phyloP scores from a whole-genome alignment of 139 green algal genomes.

The Astrephomene gubernaculifera region DNA sequence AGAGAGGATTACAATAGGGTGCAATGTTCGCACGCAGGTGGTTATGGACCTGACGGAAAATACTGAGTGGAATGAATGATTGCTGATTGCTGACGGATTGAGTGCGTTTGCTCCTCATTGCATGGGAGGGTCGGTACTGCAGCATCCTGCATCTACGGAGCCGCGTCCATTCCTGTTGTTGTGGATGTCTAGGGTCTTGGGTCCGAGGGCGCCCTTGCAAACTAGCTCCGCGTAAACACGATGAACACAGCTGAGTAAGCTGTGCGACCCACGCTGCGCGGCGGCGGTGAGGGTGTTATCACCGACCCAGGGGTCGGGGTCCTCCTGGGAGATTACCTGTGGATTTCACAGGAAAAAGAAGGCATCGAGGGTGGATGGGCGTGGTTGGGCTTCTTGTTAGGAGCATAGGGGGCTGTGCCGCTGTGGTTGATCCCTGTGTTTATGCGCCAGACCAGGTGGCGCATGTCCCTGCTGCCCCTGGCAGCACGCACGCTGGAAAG shows the following conservation, averaged over 20 bases:
- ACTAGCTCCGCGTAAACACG: neutral
- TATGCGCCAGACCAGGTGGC: too few relatives aligned
- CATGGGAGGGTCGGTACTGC: neutral
- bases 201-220: neutral
- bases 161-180: neutral
- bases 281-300: neutral
- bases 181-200: neutral
- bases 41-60: too few relatives aligned
- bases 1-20: too few relatives aligned
- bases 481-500: neutral
- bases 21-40: too few relatives aligned
- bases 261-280: neutral
- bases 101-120: too few relatives aligned
- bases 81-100: too few relatives aligned
- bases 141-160: neutral
- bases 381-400: neutral
- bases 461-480: neutral
- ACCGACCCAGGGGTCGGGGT: neutral
- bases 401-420: neutral
- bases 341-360: neutral
- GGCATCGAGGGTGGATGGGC: neutral
- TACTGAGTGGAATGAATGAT: too few relatives aligned
- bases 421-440: neutral
- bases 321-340: neutral
- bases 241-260: neutral